These are phyloP conservation scores for Aegilops longissima DNA, from an alignment of 176 grass and related monocot genomes.

Conservation along the genomic window DNA sequence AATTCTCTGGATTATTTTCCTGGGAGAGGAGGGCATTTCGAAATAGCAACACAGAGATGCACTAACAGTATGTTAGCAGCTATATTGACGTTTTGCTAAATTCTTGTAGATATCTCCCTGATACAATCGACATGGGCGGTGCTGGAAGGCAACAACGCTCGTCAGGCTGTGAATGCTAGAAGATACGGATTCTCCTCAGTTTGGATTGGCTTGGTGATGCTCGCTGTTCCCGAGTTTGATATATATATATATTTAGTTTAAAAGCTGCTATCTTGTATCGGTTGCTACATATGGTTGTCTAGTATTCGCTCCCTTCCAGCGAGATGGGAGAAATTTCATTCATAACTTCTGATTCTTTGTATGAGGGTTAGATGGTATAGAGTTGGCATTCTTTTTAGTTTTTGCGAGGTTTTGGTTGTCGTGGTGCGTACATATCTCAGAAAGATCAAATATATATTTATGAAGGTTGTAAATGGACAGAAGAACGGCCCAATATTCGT, in stretches of 20 bases:
- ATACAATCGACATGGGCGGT: conserved; percentile 77
- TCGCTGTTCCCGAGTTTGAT: background rate
- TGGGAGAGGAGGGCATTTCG: background rate
- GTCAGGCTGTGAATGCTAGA: conserved; percentile 90
- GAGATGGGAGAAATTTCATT: conserved; percentile 17
- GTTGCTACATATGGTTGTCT: conserved; percentile 21
- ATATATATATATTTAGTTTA: conserved; percentile 26
- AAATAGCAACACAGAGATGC: background rate
- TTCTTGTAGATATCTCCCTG: conserved; percentile 65
- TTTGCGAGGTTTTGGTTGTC: background rate
- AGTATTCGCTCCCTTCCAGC: background rate
- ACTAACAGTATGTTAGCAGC: background rate
- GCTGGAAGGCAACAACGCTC: conserved; percentile 66
- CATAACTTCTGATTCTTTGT: conserved; percentile 21
- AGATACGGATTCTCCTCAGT: background rate
- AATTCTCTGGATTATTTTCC: background rate
- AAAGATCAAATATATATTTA: conserved; percentile 3
- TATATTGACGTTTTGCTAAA: background rate
- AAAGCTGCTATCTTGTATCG: conserved; percentile 35
- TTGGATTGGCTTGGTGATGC: background rate
- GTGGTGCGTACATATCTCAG: background rate
- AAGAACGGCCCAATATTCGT: background rate
- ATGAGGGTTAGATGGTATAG: conserved; percentile 28
- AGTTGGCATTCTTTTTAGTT: conserved; percentile 15
- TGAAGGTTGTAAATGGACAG: conserved; percentile 27